phyloP scores from a whole-genome alignment of 306 rosid species.

The Medicago lupulina region DNA sequence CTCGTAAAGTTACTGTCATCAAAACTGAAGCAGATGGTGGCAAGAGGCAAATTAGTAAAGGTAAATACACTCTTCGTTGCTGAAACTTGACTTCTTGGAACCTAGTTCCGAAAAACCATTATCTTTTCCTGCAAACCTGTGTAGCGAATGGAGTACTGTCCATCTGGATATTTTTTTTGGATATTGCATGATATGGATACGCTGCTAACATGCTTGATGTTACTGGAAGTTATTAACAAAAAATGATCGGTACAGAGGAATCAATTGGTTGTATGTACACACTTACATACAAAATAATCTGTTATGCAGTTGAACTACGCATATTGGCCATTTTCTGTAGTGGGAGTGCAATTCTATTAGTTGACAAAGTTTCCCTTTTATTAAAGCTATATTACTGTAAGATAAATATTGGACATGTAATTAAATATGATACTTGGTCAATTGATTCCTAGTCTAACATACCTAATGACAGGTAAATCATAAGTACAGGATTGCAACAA shows the following conservation, averaged over 20 bases:
- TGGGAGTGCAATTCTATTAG: slow-evolving; percentile 2
- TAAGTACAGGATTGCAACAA: slow-evolving; percentile 71
- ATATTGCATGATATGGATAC: neutral
- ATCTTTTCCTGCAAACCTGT: slow-evolving; percentile 19
- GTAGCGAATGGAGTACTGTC: slow-evolving; percentile 7
- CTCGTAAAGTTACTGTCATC: no score
- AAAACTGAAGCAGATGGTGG: no score
- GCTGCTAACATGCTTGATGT: slow-evolving; percentile 2
- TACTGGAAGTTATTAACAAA: slow-evolving; percentile 5
- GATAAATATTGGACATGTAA: no score
- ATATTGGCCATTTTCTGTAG: slow-evolving; percentile 13
- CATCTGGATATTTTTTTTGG: slow-evolving; percentile 26
- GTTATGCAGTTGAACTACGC: slow-evolving; percentile 7
- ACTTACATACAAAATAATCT: neutral
- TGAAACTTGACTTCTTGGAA: neutral
- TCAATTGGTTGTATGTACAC: neutral
- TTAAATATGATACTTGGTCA: slow-evolving; percentile 5
- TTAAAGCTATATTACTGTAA: neutral
- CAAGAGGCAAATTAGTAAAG: no score
- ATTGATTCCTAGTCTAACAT: slow-evolving; percentile 17
- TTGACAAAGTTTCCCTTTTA: neutral
- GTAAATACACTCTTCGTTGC: neutral
- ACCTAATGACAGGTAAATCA: slow-evolving; percentile 70
- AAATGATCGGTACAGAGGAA: neutral
- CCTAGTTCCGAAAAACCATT: slow-evolving; percentile 2